Evolutionary conservation across 192 early-diverging fungal genomes (phyloP).

Genomic region (Spinellus fusiger): DNA sequence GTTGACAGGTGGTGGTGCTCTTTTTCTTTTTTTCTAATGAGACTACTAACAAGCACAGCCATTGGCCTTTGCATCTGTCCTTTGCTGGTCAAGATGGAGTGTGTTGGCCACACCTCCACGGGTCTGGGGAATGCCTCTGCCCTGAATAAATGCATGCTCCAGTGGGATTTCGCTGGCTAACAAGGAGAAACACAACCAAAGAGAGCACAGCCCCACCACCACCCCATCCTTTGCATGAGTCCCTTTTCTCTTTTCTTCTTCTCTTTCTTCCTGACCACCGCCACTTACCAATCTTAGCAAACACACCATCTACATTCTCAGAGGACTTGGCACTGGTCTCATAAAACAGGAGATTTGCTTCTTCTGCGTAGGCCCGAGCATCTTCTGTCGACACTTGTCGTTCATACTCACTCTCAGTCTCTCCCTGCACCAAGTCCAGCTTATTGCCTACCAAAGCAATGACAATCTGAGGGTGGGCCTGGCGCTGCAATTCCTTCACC

Average conservation of each 20-base stretch:
- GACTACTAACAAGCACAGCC: not conserved
- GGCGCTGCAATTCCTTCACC: slow-evolving; percentile 97
- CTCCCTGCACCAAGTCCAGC: slow-evolving; percentile 65
- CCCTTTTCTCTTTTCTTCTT: no score
- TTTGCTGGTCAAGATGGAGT: not conserved
- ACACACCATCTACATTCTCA: slow-evolving; percentile 83
- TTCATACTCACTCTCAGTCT: slow-evolving; percentile 21
- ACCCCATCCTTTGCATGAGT: no score
- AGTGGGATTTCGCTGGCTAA: slow-evolving; percentile 30
- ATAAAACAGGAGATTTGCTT: slow-evolving; percentile 79
- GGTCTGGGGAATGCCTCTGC: not conserved
- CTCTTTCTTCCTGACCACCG: not conserved
- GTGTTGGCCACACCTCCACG: not conserved
- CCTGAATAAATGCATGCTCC: slow-evolving; percentile 23
- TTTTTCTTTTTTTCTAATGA: not conserved
- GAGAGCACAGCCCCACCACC: not conserved
- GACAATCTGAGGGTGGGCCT: slow-evolving; percentile 95
- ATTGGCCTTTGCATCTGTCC: not conserved
- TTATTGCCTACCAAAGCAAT: slow-evolving; percentile 98
- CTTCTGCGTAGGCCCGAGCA: slow-evolving; percentile 45
- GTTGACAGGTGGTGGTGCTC: not conserved
- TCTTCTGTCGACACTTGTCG: slow-evolving; percentile 43
- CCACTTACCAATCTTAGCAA: slow-evolving; percentile 72
- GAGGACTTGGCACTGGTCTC: slow-evolving; percentile 94
- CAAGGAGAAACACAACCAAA: not conserved